These are phyloP conservation scores for Heteromeles arbutifolia DNA, from an alignment of 306 rosid genomes.

Conservation along the genomic window DNA sequence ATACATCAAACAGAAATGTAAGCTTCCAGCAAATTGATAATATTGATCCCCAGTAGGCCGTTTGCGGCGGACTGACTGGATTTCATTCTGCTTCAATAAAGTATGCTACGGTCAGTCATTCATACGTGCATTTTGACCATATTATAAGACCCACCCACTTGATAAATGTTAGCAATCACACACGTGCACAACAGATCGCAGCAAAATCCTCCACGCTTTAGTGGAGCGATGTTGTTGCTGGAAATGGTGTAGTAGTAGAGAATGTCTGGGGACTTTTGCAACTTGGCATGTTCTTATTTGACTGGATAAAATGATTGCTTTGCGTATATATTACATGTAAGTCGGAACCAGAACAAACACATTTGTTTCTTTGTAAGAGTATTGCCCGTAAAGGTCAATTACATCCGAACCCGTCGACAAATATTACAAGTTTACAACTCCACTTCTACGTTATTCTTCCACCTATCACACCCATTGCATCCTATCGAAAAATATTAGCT, in stretches of 20 bases:
- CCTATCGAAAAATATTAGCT: slow-evolving; percentile 21
- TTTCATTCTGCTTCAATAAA: neutral
- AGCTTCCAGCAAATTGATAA: neutral
- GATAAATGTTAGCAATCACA: too few species aligned
- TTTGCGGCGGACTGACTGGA: neutral
- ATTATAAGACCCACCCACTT: too few species aligned
- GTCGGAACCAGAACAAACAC: neutral
- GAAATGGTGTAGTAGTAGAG: too few species aligned
- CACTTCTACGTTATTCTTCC: neutral
- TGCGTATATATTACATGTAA: neutral
- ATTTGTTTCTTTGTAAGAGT: neutral
- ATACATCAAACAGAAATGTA: slow-evolving; percentile 4
- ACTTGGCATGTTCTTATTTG: too few species aligned
- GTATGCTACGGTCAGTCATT: too few species aligned
- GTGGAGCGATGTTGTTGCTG: too few species aligned
- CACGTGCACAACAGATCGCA: too few species aligned
- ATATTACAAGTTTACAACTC: neutral
- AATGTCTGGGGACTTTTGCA: neutral
- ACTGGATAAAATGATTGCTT: neutral
- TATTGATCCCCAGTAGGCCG: neutral
- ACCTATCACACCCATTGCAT: slow-evolving; percentile 14
- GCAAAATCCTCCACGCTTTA: too few species aligned
- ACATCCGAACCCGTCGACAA: neutral
- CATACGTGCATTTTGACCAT: too few species aligned
- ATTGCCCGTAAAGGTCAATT: neutral